Percentiles rank a stretch among this genome's conserved stretches.
These are phyloP conservation scores for Ambrosiella xylebori DNA, from an alignment of 2,329 filamentous ascomycete species.

Conservation along the genomic window DNA sequence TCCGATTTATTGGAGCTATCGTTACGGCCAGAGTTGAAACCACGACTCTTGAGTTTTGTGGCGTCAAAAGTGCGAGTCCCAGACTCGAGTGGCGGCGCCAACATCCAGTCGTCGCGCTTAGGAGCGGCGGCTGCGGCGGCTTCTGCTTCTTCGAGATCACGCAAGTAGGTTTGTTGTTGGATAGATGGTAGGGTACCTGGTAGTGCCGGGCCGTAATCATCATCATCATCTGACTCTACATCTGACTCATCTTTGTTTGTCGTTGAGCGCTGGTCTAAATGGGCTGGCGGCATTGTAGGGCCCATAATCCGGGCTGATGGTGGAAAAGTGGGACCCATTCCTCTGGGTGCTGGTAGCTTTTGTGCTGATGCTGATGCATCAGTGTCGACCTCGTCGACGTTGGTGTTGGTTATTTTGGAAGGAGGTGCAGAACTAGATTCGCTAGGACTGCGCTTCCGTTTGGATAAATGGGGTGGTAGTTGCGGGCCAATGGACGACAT, in stretches of 20 bases:
- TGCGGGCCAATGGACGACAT: constrained; percentile 58
- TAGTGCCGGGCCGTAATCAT: constrained; percentile 43
- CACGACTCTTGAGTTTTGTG: constrained; percentile 63
- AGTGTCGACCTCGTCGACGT: constrained; percentile 28
- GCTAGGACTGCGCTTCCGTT: constrained; percentile 39
- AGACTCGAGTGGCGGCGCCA: constrained; percentile 44
- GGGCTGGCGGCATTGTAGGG: constrained; percentile 24
- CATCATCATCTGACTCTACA: constrained; percentile 28
- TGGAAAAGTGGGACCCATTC: constrained; percentile 20
- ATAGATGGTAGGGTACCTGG: constrained; percentile 33
- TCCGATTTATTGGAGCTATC: constrained; percentile 19
- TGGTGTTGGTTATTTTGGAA: constrained; percentile 24
- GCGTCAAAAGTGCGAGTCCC: constrained; percentile 50
- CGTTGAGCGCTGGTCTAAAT: constrained; percentile 21
- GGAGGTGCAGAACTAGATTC: constrained; percentile 24
- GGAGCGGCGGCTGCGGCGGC: constrained; percentile 20
- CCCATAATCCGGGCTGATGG: constrained; percentile 18
- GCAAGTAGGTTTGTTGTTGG: constrained; percentile 16
- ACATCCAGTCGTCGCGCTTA: constrained; percentile 71
- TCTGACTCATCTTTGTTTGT: constrained; percentile 15
- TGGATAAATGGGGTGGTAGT: constrained; percentile 48
- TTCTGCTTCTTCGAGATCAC: neutral
- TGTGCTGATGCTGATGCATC: constrained; percentile 18
- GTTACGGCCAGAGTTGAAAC: constrained; percentile 51
- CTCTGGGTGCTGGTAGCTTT: constrained; percentile 12